phyloP scores from a whole-genome alignment of 768 basidiomycete species.

The Stropharia rugosoannulata region DNA sequence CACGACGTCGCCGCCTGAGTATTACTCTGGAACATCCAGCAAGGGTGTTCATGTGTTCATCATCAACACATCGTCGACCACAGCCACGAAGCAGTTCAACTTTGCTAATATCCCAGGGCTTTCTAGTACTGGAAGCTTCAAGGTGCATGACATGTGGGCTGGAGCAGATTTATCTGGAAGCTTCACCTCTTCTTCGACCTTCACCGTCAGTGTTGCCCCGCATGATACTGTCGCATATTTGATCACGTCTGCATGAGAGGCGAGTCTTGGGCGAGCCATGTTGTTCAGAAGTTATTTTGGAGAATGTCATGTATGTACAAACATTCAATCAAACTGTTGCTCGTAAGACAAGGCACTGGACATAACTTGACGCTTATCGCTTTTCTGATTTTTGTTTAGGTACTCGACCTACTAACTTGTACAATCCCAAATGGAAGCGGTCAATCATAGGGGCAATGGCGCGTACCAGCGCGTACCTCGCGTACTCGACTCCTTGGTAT shows the following conservation, averaged over 20 bases:
- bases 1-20: constrained; percentile 48
- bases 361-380: no score
- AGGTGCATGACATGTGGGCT: constrained; percentile 57
- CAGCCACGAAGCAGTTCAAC: constrained; percentile 42
- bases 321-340: no score
- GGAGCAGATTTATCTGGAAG: constrained; percentile 41
- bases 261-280: no score
- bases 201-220: constrained; percentile 39
- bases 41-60: constrained; percentile 56
- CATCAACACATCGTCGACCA: constrained; percentile 42
- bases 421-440: no score
- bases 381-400: no score
- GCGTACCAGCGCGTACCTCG: no score
- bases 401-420: no score
- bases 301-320: no score
- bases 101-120: constrained; percentile 48
- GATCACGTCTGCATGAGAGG: constrained; percentile 22
- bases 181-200: constrained; percentile 31
- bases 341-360: no score
- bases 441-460: no score
- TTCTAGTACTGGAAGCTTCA: constrained; percentile 32
- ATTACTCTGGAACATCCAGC: constrained; percentile 46
- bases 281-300: no score
- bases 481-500: no score
- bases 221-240: constrained; percentile 56